Base-by-base conservation (phyloP, 2,329 filamentous ascomycete genomes). In the Claviceps cyperi region DNA sequence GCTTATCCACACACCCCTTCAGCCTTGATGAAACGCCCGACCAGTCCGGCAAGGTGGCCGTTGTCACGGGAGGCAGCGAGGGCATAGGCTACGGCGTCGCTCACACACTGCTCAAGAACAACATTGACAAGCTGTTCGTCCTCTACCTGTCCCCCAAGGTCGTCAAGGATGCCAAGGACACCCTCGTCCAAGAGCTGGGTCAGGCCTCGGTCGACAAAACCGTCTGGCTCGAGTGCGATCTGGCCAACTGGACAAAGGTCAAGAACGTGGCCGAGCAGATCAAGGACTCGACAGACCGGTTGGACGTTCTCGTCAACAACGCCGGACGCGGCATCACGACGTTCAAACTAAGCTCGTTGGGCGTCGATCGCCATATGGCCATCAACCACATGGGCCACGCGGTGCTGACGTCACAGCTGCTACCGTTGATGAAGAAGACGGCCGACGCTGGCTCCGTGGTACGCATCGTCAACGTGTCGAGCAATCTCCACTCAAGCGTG, bases 281-380 rank as follows among this genome's bases (percentile, higher is more conserved):
- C 32, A 46, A 36, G 32, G 9, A 15, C 5, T 15, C 45, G 13
- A 46, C 45, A 14, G 45, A 46, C 21, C 45, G 45, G 15, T 19
- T 46, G 35, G 45, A 46, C 19, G 24, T 46, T 22, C 45, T 46
- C 35, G 35, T 46, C 45, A 46, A 46, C 14, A 46, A 46, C 19
- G 45, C 45, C 17, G 32, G 45, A 35, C 32, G 45, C 3, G 45
- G 45, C 35, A 22, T 32, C 45, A 46, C 38, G 45, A 24, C 45
- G 13, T 46, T 37, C 19, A 15, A 46, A 21, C 45, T 46, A 35
- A 24, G 32, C 9, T 19, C 37, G 6, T 46, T 37, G 19, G 45
- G 45, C 45, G 45, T 46, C 35, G 45, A 46, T 35, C 45, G 45
- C 13, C 45, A 46, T 35, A 46, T 46, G 45, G 45, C 45, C n/a